phyloP scores from a whole-genome alignment of 306 rosid species.

The Fagus sylvatica region DNA sequence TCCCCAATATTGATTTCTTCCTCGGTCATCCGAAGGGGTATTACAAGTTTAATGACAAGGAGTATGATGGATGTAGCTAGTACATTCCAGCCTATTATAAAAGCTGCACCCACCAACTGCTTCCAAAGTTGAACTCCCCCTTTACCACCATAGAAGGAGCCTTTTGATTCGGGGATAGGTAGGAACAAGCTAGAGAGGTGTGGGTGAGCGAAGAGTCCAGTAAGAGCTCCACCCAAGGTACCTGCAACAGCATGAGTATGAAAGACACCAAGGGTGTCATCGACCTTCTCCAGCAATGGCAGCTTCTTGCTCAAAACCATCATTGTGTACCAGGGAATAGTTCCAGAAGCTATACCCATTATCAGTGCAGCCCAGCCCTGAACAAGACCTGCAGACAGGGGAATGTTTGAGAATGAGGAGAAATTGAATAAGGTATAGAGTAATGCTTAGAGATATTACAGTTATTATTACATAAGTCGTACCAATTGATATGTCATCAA shows the following conservation, averaged over 20 bases:
- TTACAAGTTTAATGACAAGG: neutral
- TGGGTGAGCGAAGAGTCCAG: conserved; percentile 23
- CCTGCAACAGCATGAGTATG: conserved; percentile 25
- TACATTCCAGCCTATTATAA: conserved; percentile 26
- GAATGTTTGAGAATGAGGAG: neutral
- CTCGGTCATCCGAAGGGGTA: conserved; percentile 9
- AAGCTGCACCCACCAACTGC: conserved; percentile 16
- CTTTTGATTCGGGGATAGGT: neutral
- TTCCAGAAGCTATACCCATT: conserved; percentile 25
- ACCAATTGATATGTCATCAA: no score
- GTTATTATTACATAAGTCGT: no score
- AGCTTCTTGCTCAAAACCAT: conserved; percentile 15
- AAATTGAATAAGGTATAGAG: neutral
- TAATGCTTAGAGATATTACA: no score
- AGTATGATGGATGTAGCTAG: conserved; percentile 13
- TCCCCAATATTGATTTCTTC: conserved; percentile 17
- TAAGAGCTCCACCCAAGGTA: conserved; percentile 18
- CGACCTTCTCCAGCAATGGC: conserved; percentile 1
- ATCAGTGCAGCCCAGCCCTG: conserved; percentile 29
- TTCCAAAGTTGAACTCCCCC: conserved; percentile 17
- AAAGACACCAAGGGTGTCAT: conserved; percentile 26
- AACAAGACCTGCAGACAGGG: conserved; percentile 13
- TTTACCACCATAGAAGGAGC: conserved; percentile 16
- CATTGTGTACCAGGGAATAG: conserved; percentile 28
- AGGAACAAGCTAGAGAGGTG: conserved; percentile 11